phyloP scores from a whole-genome alignment of 2,329 filamentous ascomycete genomes.

The Cryphonectria japonica region DNA sequence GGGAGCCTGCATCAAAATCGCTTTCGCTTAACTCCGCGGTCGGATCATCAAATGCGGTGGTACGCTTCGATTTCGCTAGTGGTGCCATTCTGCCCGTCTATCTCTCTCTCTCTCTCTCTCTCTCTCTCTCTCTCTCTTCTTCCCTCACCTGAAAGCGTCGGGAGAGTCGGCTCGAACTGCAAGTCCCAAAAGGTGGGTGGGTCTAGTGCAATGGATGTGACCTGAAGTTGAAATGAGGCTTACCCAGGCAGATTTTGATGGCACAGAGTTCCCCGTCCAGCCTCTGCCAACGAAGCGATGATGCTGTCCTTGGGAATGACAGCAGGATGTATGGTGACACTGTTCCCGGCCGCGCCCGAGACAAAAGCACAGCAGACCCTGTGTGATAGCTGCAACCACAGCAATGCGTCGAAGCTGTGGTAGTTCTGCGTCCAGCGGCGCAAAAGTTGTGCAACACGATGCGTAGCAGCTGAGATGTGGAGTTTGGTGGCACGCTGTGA shows the following conservation, averaged over 20 bases:
- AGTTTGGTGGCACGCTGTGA: neutral
- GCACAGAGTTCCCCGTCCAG: neutral
- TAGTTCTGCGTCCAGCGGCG: neutral
- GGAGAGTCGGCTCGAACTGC: neutral
- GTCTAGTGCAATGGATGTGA: neutral
- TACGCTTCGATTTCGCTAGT: conserved; percentile 8
- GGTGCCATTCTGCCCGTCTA: conserved; percentile 4
- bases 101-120: neutral
- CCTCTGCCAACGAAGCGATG: conserved; percentile 10
- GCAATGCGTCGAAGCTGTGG: neutral
- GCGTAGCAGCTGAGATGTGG: neutral
- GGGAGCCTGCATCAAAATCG: conserved; percentile 13
- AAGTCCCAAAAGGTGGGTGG: neutral
- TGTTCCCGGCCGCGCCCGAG: neutral
- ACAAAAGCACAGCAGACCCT: neutral
- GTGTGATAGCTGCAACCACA: neutral
- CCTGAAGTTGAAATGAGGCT: neutral
- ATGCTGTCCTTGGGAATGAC: neutral
- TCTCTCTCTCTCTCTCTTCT: no score
- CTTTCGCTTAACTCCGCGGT: conserved; percentile 20
- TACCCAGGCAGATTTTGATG: neutral
- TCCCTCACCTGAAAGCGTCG: neutral
- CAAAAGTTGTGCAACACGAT: neutral
- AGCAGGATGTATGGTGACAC: neutral
- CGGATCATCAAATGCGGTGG: conserved; percentile 18